Evolutionary conservation across 2,329 filamentous ascomycete species (phyloP).

Genomic region (Curvularia sp.): DNA sequence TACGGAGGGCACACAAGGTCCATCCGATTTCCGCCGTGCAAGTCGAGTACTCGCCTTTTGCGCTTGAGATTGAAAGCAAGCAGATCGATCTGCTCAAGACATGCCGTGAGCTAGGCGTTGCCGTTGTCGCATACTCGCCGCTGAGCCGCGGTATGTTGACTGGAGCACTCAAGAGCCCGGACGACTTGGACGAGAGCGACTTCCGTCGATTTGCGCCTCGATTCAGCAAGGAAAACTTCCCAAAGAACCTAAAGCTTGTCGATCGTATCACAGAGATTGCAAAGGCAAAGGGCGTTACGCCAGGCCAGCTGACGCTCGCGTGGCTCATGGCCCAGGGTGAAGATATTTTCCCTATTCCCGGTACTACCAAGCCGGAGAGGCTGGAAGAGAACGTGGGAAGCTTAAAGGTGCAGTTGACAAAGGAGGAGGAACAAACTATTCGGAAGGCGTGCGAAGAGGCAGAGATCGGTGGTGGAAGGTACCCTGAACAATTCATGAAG

Average conservation of each 20-base stretch:
- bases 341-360: slow-evolving; percentile 64
- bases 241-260: slow-evolving; percentile 49
- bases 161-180: slow-evolving; percentile 45
- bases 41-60: slow-evolving; percentile 61
- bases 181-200: slow-evolving; percentile 55
- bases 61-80: slow-evolving; percentile 56
- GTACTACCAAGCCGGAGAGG: slow-evolving; percentile 46
- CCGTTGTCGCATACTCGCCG: slow-evolving; percentile 51
- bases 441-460: slow-evolving; percentile 47
- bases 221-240: slow-evolving; percentile 53
- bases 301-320: slow-evolving; percentile 64
- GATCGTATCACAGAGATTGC: slow-evolving; percentile 42
- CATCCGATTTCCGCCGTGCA: slow-evolving; percentile 59
- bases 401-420: slow-evolving; percentile 36
- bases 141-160: slow-evolving; percentile 47
- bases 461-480: slow-evolving; percentile 52
- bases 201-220: slow-evolving; percentile 47
- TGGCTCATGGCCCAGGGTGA: slow-evolving; percentile 56
- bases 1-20: slow-evolving; percentile 59
- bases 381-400: slow-evolving; percentile 44
- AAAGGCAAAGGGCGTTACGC: slow-evolving; percentile 60
- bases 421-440: slow-evolving; percentile 42
- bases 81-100: slow-evolving; percentile 49
- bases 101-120: slow-evolving; percentile 55
- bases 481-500: slow-evolving; percentile 48